Evolutionary conservation across 2,329 filamentous ascomycete species (phyloP), one percentile per base, ranked within the genome.

Genomic region (Fusarium sp.): DNA sequence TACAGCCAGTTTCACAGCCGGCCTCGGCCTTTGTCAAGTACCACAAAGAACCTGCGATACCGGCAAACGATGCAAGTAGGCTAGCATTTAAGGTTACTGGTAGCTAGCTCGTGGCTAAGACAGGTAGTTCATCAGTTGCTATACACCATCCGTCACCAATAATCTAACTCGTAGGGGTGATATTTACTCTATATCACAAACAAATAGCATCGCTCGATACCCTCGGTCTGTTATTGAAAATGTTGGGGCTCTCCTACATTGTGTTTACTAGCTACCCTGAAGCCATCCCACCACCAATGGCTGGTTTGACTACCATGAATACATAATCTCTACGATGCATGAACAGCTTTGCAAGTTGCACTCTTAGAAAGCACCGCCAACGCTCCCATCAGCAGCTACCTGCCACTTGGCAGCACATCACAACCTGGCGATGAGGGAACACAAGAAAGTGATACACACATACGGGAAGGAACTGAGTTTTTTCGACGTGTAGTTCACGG

Each of bases 371-470:
- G 36, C 21, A 17, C 17, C 15, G 21, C 36, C 36, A 13, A 19
- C 31, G 13, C 19, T 29, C 9, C n/a, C 14, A 35, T 14, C 5
- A 42, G 11, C 19, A 48, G 5, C n/a, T 29, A 14, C n/a, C 21
- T 17, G 25, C 27, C 48, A 19, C 19, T 42, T 42, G 13, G 48
- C 15, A 31, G 15, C 44, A 35, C 43, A 44, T 33, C 36, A 39
- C 37, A 9, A 39, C 37, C 35, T 31, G 15, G 15, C 23, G 27
- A 6, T 21, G 21, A 35, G 55, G 55, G 51, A 38, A 47, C 55
- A 58, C 55, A 35, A 15, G 11, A 29, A 21, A 50, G 45, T 49
- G 27, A 49, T 37, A 58, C 15, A 42, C 42, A 45, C 15, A 33
- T 31, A 15, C 14, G 15, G 41, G 25, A 13, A 42, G 7, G 6